phyloP scores from a whole-genome alignment of 345 rosid genomes.

The Hevea brasiliensis region DNA sequence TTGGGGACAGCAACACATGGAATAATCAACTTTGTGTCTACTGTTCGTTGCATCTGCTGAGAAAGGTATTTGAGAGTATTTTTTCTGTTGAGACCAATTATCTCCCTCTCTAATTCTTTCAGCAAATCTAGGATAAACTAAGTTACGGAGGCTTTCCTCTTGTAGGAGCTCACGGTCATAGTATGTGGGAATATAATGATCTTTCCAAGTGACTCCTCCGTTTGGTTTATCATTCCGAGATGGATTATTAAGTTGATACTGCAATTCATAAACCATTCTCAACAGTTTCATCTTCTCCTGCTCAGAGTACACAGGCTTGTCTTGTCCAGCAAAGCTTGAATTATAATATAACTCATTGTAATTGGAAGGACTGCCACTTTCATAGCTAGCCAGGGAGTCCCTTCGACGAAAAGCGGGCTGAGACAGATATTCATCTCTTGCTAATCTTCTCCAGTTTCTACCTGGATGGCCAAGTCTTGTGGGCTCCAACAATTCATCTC shows the following conservation, averaged over 20 bases:
- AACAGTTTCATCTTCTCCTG: slow-evolving; percentile 51
- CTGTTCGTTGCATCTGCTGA: slow-evolving; percentile 47
- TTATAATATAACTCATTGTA: slow-evolving; percentile 39
- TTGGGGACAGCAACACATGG: slow-evolving; percentile 34
- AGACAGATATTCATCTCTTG: slow-evolving; percentile 41
- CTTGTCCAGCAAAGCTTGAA: slow-evolving; percentile 38
- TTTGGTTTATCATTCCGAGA: slow-evolving; percentile 29
- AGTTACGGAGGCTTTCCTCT: slow-evolving; percentile 17
- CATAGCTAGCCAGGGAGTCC: slow-evolving; percentile 40
- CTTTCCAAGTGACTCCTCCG: slow-evolving; percentile 34
- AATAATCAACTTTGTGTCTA: slow-evolving; percentile 34
- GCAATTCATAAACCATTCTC: slow-evolving; percentile 55
- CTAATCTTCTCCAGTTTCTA: slow-evolving; percentile 43
- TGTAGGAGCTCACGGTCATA: slow-evolving; percentile 23
- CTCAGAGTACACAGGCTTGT: slow-evolving; percentile 40
- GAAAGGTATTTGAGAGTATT: slow-evolving; percentile 35
- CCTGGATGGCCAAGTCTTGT: slow-evolving; percentile 34
- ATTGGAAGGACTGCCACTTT: slow-evolving; percentile 46
- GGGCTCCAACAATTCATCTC: slow-evolving; percentile 38
- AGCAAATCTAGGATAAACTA: slow-evolving; percentile 25
- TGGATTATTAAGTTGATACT: slow-evolving; percentile 48
- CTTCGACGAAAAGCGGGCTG: slow-evolving; percentile 38
- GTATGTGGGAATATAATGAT: slow-evolving; percentile 24
- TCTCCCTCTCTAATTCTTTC: slow-evolving; percentile 32
- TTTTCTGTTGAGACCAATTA: slow-evolving; percentile 35